Evolutionary conservation across 2,329 filamentous ascomycete species (phyloP).

Genomic region (Emergomyces orientalis): DNA sequence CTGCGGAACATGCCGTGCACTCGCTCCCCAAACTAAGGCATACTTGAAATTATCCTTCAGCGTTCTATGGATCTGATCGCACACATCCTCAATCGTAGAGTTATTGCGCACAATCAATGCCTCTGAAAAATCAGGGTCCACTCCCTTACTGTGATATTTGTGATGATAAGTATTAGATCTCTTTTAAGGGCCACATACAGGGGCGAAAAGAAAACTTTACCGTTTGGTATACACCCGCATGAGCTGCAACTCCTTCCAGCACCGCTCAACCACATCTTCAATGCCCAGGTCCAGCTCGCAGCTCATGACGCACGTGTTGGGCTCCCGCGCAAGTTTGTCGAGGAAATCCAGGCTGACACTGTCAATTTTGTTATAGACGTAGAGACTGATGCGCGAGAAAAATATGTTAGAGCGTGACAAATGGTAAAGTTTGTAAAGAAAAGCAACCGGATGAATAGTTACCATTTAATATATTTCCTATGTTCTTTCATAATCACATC

Average conservation of each 20-base stretch:
- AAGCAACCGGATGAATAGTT: conserved; percentile 26
- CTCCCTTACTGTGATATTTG: conserved; percentile 57
- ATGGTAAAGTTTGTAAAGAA: background rate
- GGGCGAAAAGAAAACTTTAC: conserved; percentile 23
- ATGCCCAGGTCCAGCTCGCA: conserved; percentile 94
- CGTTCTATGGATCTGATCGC: conserved; percentile 84
- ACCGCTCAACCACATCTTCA: conserved; percentile 83
- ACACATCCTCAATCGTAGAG: conserved; percentile 91
- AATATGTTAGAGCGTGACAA: background rate
- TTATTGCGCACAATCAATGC: conserved; percentile 85
- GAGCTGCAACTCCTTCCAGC: conserved; percentile 84
- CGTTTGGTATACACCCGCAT: conserved; percentile 92
- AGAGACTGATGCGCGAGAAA: conserved; percentile 50
- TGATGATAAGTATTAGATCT: background rate
- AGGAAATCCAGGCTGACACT: conserved; percentile 87
- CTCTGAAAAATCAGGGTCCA: conserved; percentile 80
- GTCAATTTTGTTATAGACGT: conserved; percentile 99
- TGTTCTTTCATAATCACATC: conserved; percentile 99
- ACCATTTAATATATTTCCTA: conserved; percentile 85
- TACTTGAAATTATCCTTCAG: conserved; percentile 99
- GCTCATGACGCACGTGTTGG: conserved; percentile 91
- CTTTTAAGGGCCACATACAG: background rate
- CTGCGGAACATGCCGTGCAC: conserved; percentile 89
- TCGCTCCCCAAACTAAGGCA: conserved; percentile 94
- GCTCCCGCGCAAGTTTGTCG: conserved; percentile 82